Conservation (phyloP, 352 stramenopile genomes). For the Peronospora destructor region DNA sequence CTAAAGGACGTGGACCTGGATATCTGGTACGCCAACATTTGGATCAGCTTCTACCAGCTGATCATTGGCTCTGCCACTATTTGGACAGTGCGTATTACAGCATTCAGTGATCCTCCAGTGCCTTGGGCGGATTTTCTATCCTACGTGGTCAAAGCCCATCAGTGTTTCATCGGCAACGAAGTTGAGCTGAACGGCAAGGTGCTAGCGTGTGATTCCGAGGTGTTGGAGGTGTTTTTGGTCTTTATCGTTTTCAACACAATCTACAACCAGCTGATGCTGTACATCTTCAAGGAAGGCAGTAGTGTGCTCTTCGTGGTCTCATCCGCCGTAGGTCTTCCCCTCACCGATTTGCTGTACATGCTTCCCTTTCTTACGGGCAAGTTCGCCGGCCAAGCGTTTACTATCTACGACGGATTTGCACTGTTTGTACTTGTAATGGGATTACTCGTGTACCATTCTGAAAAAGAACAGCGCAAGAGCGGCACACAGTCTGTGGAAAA, state of each 20-base stretch:
- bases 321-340: conserved; percentile 68
- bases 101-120: conserved; percentile 74
- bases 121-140: conserved; percentile 60
- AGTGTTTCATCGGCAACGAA: conserved; percentile 68
- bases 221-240: conserved; percentile 69
- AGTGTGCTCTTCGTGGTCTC: conserved; percentile 85
- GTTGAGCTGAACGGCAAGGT: conserved; percentile 60
- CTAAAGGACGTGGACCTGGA: conserved; percentile 84
- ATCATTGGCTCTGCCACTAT: conserved; percentile 61
- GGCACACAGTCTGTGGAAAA: conserved; percentile 66
- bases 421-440: conserved; percentile 85
- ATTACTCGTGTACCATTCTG: conserved; percentile 81
- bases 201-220: conserved; percentile 53
- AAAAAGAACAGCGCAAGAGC: conserved; percentile 72
- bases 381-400: conserved; percentile 62
- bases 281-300: conserved; percentile 86
- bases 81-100: conserved; percentile 73
- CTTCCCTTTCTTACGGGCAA: conserved; percentile 67
- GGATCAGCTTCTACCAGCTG: conserved; percentile 82
- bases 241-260: conserved; percentile 86
- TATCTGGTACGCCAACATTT: conserved; percentile 85
- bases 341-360: conserved; percentile 84
- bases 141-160: conserved; percentile 60
- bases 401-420: conserved; percentile 83
- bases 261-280: conserved; percentile 87